Percentiles rank a stretch among this genome's conserved stretches.
Conservation (phyloP, 352 stramenopile species). For the Pythium inflatum region DNA sequence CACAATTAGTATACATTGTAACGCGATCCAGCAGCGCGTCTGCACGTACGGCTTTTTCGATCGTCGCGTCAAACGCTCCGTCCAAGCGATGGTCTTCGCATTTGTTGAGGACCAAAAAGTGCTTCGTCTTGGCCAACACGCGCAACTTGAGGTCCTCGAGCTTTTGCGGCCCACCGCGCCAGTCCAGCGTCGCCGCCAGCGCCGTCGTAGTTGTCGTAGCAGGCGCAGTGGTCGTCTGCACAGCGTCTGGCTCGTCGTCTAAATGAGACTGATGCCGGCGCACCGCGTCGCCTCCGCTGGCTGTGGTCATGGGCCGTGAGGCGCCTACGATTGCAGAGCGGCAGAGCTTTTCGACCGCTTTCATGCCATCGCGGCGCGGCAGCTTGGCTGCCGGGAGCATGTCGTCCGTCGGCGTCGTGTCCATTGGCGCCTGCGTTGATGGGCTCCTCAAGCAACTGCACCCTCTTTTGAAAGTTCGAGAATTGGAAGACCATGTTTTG, state of each 20-base stretch:
- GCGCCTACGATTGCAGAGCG: background rate
- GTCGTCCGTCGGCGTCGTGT: background rate
- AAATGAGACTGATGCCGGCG: slow-evolving; percentile 62
- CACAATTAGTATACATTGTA: too few relatives aligned
- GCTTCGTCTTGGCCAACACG: slow-evolving; percentile 46
- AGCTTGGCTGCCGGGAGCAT: slow-evolving; percentile 32
- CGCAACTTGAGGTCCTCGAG: slow-evolving; percentile 61
- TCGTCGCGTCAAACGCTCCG: slow-evolving; percentile 85
- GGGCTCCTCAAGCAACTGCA: background rate
- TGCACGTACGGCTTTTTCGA: slow-evolving; percentile 81
- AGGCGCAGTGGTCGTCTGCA: background rate
- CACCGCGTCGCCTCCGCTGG: slow-evolving; percentile 27
- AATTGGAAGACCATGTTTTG: background rate
- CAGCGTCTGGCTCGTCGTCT: slow-evolving; percentile 24
- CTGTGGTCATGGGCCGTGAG: slow-evolving; percentile 12
- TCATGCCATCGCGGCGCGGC: slow-evolving; percentile 32
- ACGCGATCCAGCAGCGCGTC: too few relatives aligned
- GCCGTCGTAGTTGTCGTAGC: slow-evolving; percentile 20
- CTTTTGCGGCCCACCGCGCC: slow-evolving; percentile 56
- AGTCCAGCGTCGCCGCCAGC: slow-evolving; percentile 17
- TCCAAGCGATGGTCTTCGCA: slow-evolving; percentile 83
- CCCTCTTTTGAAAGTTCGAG: too few relatives aligned
- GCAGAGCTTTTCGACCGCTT: slow-evolving; percentile 34
- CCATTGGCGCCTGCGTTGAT: slow-evolving; percentile 6
- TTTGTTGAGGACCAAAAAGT: slow-evolving; percentile 85